Evolutionary conservation across 2,329 filamentous ascomycete species (phyloP), one percentile per base, ranked within the genome.

Genomic region (Chrysosporium queenslandicum): DNA sequence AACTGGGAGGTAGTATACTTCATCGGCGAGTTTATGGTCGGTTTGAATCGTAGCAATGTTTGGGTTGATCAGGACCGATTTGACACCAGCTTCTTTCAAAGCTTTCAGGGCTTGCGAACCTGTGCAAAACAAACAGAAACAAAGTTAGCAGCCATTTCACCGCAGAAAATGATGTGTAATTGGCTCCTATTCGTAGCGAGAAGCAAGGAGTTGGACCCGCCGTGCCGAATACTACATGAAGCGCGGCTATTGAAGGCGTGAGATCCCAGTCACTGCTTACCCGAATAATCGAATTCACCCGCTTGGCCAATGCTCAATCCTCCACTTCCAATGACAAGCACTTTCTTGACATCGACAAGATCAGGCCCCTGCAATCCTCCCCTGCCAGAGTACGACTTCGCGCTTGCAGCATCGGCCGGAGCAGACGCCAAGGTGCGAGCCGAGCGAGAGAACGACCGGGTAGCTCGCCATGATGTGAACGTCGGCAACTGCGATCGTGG

Each of bases 11-110:
- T 96, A 97, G 78, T 97, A 97, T 65, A 97, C 86, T 74, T 97
- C 90, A 67, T 97, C 91, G 65, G 89, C 89, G 67, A 97, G 85
- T 64, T 85, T 84, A 77, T 97, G 91, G 70, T 94, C 89, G 62
- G 91, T 97, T 74, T 97, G 91, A 66, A 97, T 97, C 54, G 92
- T 97, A 55, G 91, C 91, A 68, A 97, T 97, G 70, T 97, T 97
- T 64, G 91, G 91, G 74, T 97, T 97, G 70, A 97, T 90, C 59
- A 97, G 82, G 52, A 97, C 86, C 8, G 91, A 95, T 60, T 83
- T 74, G 55, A 97, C 87, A 56, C 88, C 88, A 58, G 90, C 91
- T 74, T 97, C 91, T 73, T 95, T 97, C 56, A 98, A 78, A 36
- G 92, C 92, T 74, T 97, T 97, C 58, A 98, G 78, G 51, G 92